Base-by-base conservation (phyloP, 169 alveolate species). In the Pseudocohnilembus persalinus region DNA sequence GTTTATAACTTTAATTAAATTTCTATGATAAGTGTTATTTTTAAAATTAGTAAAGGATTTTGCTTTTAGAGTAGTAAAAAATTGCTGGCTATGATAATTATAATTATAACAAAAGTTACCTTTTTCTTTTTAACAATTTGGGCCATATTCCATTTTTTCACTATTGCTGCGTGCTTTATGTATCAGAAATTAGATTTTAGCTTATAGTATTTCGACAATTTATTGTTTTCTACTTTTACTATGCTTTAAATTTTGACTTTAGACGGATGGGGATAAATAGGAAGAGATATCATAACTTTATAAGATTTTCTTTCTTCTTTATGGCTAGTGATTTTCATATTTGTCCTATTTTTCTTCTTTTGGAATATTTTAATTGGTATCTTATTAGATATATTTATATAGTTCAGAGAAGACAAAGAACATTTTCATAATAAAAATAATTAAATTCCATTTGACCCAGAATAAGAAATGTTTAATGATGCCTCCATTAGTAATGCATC, bases 191-290 rank as follows among this genome's bases (percentile, higher is more conserved):
- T 79, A 0, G 68, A 49, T 4, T 79, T 79, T 79, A 29, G 63
- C 26, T 27, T 26, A 25, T 0, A 79, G 29, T 79, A 79, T 32
- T 79, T 28, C 49, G 34, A 29, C 24, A 79, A 79, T 49, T n/a
- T n/a, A 24, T 49, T 79, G 31, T 33, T 35, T 25, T 79, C 64
- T 49, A 64, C 76, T 29, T 79, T 79, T 49, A 79, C 84, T 0
- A 79, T 79, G 84, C 30, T 79, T 1, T 20, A 79, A 15, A 63
- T 79, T 15, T 49, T 79, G 84, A 79, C 84, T 4, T 1, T 79
- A 15, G 84, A 79, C 73, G 84, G 84, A 15, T 79, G 84, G 84
- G 84, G 84, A 0, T 31, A 79, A 79, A 49, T 79, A 0, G 84
- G 84, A 49, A 79, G 84, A 79, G 84, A 79, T 29, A 33, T 79